Conservation (phyloP, 2,329 filamentous ascomycete genomes). For the Beauveria caledonica region DNA sequence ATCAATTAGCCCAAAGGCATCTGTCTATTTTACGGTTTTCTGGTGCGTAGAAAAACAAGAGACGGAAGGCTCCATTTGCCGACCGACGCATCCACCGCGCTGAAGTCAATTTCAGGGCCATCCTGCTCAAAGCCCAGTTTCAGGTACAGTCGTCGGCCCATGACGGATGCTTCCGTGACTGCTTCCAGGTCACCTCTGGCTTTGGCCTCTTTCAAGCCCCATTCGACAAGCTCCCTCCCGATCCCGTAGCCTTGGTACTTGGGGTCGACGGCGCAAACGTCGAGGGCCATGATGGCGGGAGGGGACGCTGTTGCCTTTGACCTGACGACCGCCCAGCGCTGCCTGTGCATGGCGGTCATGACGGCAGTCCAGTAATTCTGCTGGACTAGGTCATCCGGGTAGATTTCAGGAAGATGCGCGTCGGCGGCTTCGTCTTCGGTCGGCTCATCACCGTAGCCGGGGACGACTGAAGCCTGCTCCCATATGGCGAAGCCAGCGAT, state of each 20-base stretch:
- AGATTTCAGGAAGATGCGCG: constrained; percentile 27
- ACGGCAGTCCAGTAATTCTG: constrained; percentile 39
- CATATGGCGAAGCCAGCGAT: constrained; percentile 49
- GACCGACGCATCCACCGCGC: constrained; percentile 33
- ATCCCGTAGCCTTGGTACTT: constrained; percentile 42
- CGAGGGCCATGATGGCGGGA: constrained; percentile 42
- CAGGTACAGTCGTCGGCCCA: constrained; percentile 40
- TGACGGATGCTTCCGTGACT: constrained; percentile 37
- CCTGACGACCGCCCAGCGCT: constrained; percentile 32
- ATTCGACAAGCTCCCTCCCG: constrained; percentile 36
- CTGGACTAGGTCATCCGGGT: constrained; percentile 35
- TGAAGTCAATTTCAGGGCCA: constrained; percentile 33
- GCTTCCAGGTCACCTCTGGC: constrained; percentile 33
- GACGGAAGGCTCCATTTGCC: constrained; percentile 27
- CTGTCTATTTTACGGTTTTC: background rate
- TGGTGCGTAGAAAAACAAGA: constrained; percentile 40
- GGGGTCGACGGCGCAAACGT: constrained; percentile 45
- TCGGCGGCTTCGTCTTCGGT: constrained; percentile 23
- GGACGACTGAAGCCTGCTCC: constrained; percentile 41
- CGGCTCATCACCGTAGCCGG: constrained; percentile 37
- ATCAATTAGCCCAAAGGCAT: no score
- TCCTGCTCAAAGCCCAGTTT: constrained; percentile 37
- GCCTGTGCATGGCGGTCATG: constrained; percentile 33
- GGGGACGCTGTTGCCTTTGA: constrained; percentile 29
- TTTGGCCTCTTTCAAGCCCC: constrained; percentile 36